phyloP scores from a whole-genome alignment of 1,284 basidiomycete genomes.

The Cryptococcus hybrid region DNA sequence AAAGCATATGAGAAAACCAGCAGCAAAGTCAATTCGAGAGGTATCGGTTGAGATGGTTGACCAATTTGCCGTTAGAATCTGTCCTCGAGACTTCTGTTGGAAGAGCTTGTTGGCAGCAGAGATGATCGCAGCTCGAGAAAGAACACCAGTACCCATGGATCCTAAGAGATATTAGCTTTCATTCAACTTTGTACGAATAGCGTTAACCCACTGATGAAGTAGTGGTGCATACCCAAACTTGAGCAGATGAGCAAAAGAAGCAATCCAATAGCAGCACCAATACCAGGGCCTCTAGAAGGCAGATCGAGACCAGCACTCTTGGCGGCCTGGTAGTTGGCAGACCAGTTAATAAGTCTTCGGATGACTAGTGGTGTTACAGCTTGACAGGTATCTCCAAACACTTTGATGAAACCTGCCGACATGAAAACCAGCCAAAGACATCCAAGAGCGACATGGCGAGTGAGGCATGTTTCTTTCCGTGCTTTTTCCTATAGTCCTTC shows the following conservation, averaged over 20 bases:
- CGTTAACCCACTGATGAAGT: conserved; percentile 50
- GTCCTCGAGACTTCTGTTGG: conserved; percentile 73
- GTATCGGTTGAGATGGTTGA: conserved; percentile 90
- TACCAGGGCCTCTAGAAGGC: conserved; percentile 66
- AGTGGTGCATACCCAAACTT: conserved; percentile 73
- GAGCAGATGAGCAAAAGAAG: conserved; percentile 67
- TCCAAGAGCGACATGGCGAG: conserved; percentile 75
- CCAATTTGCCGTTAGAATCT: conserved; percentile 67
- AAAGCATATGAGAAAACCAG: conserved; percentile 60
- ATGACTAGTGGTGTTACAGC: conserved; percentile 76
- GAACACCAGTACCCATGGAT: conserved; percentile 68
- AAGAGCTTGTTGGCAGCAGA: conserved; percentile 60
- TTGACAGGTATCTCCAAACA: conserved; percentile 67
- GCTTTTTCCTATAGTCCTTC: conserved; percentile 46
- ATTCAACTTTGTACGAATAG: conserved; percentile 4
- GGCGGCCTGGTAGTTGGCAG: conserved; percentile 61
- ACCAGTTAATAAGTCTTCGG: conserved; percentile 75
- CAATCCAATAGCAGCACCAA: conserved; percentile 71
- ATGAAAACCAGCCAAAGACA: conserved; percentile 79
- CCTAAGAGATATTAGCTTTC: conserved; percentile 38
- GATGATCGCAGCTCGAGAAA: conserved; percentile 82
- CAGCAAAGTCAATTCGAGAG: conserved; percentile 79
- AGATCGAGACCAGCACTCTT: conserved; percentile 41
- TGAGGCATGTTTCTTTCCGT: conserved; percentile 65
- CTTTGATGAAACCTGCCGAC: conserved; percentile 72